Conservation (phyloP, 2,329 filamentous ascomycete species). For the Monosporascus sp. region DNA sequence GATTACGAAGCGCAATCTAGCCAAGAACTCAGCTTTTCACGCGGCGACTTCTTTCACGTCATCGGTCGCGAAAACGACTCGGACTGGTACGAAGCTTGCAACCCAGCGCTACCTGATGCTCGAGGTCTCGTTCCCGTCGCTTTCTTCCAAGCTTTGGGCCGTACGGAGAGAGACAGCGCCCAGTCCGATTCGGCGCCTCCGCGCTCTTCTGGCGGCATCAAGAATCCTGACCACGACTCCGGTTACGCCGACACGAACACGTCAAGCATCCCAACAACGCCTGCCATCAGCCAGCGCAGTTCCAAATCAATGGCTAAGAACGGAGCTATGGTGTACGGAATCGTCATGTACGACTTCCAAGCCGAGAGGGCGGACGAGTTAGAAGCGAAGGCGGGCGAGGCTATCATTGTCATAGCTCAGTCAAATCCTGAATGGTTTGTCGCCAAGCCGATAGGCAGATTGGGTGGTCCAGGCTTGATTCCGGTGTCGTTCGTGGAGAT, state of each 20-base stretch:
- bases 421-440: constrained; percentile 99
- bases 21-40: constrained; percentile 84
- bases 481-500: constrained; percentile 97
- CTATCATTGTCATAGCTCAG: constrained; percentile 97
- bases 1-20: constrained; percentile 74
- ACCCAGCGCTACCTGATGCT: constrained; percentile 79
- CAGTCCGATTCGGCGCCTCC: constrained; percentile 52
- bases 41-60: constrained; percentile 97
- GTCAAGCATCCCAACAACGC: constrained; percentile 23
- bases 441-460: constrained; percentile 92
- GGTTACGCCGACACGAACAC: constrained; percentile 65
- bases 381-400: constrained; percentile 89
- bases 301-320: constrained; percentile 47
- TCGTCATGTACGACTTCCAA: constrained; percentile 95
- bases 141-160: constrained; percentile 88
- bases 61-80: constrained; percentile 90
- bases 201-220: constrained; percentile 40
- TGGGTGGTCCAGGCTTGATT: constrained; percentile 93
- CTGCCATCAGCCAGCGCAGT: constrained; percentile 37
- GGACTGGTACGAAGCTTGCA: constrained; percentile 99
- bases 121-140: constrained; percentile 88
- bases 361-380: constrained; percentile 94
- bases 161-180: constrained; percentile 84
- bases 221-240: constrained; percentile 77
- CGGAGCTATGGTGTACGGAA: constrained; percentile 90